Evolutionary conservation across 306 rosid species (phyloP), one percentile per base, ranked within the genome.

Genomic region (Prunus armeniaca): DNA sequence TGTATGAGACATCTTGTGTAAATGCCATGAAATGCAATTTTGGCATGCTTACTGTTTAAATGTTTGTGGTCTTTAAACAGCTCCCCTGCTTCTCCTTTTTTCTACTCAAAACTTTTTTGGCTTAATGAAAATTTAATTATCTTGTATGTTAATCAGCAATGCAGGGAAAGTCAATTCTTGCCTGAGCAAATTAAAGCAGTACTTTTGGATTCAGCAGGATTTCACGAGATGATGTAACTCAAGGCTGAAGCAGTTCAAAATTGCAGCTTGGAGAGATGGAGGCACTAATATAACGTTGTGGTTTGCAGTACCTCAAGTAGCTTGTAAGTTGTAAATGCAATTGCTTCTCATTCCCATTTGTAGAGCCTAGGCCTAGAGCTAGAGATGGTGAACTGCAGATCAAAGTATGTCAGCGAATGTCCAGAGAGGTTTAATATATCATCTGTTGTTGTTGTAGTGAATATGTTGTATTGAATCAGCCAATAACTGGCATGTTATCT

Each of bases 131-230:
- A 27, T 28, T 15, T 62, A 38, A 38, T 41, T 41, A 3, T 46
- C 10, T 81, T 85, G 45, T 71, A 71, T 84, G 77, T 71, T 55
- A 32, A 77, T 32, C 93, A 91, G 97, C 98, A 93, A 88, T 89
- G 91, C 86, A 85, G 83, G 86, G 98, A 91, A 86, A 91, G 91
- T 34, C 92, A 91, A 62, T 85, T 88, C 10, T 76, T 71, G 54
- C 97, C 98, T 3, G 98, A 93, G 86, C 89, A 91, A 71, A 89
- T 93, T 4, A 93, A 84, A 83, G 93, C 96, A 11, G 91, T 86
- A 46, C 93, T 93, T 14, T 70, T 89, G 90, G 96, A 93, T 82
- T 87, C 93, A 52, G 97, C 88, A 0, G 96, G 91, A 38, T 84
- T 79, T 65, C 90, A 87, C 73, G 90, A 88, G n/a, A 81, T 79